phyloP scores from a whole-genome alignment of 768 basidiomycete genomes.

The Macrolepiota albuminosa region DNA sequence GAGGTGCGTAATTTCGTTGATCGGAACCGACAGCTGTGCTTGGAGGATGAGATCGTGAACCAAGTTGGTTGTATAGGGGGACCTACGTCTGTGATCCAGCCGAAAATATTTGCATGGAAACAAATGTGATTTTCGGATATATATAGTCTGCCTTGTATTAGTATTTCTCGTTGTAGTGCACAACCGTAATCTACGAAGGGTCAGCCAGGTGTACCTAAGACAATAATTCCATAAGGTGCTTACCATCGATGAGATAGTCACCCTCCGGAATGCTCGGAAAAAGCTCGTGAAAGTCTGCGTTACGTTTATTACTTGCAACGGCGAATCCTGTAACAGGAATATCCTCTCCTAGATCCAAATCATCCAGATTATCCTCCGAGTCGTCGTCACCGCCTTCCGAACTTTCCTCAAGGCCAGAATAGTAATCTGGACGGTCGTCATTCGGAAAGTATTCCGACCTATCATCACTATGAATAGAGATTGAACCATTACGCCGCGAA shows the following conservation, averaged over 20 bases:
- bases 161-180: constrained; percentile 91
- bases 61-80: constrained; percentile 9
- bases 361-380: constrained; percentile 33
- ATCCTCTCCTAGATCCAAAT: constrained; percentile 53
- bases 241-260: constrained; percentile 97
- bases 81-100: constrained; percentile 95
- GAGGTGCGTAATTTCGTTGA: constrained; percentile 77
- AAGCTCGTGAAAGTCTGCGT: constrained; percentile 93
- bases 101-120: constrained; percentile 99
- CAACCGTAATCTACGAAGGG: constrained; percentile 84
- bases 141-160: constrained; percentile 93
- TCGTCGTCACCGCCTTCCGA: constrained; percentile 27
- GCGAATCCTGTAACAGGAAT: constrained; percentile 96
- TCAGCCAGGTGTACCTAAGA: not conserved
- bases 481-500: constrained; percentile 9
- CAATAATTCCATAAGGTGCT: constrained; percentile 17
- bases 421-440: constrained; percentile 31
- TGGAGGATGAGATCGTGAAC: constrained; percentile 17
- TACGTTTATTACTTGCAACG: constrained; percentile 91
- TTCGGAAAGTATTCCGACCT: constrained; percentile 25
- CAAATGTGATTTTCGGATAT: constrained; percentile 99
- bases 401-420: constrained; percentile 35
- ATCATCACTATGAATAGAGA: constrained; percentile 28
- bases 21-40: constrained; percentile 77
- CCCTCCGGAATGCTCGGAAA: constrained; percentile 89